Base-by-base conservation (phyloP, 2,329 filamentous ascomycete species). In the Sporothrix sp. region DNA sequence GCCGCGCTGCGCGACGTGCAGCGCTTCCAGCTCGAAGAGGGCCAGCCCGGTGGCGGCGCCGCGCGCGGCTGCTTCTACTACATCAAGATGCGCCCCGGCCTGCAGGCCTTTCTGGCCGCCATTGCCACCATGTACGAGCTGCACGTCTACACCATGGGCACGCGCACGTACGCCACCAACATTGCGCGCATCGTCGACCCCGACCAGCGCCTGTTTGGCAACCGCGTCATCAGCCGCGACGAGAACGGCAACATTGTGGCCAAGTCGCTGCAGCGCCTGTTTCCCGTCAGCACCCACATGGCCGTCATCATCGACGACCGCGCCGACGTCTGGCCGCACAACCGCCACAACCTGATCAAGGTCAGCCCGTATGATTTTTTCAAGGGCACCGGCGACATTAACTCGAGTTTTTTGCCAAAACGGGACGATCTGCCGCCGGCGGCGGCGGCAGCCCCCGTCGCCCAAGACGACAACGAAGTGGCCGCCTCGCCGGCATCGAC, bases 121-220 rank as follows among this genome's bases (percentile, higher is more conserved):
- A 76, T 96, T 43, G 80, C 88, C 1, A 76, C 82, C 61, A 72
- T 93, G 60, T 98, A 93, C 68, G 93, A 98, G 69, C 74, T 97
- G 61, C 93, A 98, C 65, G 91, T 98, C 56, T 98, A 98, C 71
- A 98, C 93, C 38, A 98, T 98, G 93, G 93, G 91, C 51, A 98
- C 93, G 20, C 81, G 93, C 56, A 87, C 91, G n/a, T 98, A 98
- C 63, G 93, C 93, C 9, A 76, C 90, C 59, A 85, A 87, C 54
- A 94, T 98, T 59, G 89, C 89, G 33, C 84, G 85, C 58, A 91
- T 98, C 56, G 86, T 98, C 55, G 93, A 98, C 61, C 91, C 91
- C 0, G 82, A 91, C 30, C 80, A 84, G 57, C 90, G 84, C 63
- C 80, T 95, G 9, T 98, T 98, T 65, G 91, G 87, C 35, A 90